A percentile compares a stretch with the other conserved stretches of the same genome.
These are phyloP conservation scores for Alternaria hordeiaustralica DNA, from an alignment of 2,329 filamentous ascomycete species.

Conservation along the genomic window DNA sequence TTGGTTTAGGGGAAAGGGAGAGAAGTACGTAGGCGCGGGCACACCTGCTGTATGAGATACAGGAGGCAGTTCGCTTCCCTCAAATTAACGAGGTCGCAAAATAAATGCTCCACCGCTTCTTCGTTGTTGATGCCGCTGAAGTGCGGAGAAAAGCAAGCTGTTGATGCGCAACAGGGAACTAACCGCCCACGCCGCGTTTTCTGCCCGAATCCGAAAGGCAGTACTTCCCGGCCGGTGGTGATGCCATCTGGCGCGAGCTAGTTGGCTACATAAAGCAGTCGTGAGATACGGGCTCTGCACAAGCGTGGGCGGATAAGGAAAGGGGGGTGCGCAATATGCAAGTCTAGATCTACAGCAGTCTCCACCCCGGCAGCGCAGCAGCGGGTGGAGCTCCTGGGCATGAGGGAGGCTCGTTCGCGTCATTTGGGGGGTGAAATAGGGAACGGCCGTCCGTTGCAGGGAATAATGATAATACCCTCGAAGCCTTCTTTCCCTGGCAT, in stretches of 20 bases:
- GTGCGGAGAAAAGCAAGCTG: background rate
- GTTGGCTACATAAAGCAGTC: constrained; percentile 2
- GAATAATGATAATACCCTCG: background rate
- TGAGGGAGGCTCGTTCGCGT: constrained; percentile 18
- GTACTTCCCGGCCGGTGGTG: background rate
- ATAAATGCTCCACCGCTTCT: background rate
- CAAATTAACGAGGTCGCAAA: background rate
- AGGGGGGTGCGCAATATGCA: constrained; percentile 15
- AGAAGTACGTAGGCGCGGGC: background rate
- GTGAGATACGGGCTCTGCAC: background rate
- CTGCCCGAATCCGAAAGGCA: background rate
- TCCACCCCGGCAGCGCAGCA: constrained; percentile 4
- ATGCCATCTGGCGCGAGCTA: constrained; percentile 1
- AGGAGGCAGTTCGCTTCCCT: background rate
- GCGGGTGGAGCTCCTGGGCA: constrained; percentile 3
- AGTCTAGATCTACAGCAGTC: constrained; percentile 6
- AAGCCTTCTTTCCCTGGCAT: constrained; percentile 5
- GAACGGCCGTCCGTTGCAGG: constrained; percentile 12
- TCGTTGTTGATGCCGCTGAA: background rate
- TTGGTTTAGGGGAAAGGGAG: background rate
- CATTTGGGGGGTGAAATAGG: constrained; percentile 27
- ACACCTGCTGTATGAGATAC: background rate
- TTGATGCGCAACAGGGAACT: background rate
- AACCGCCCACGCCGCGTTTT: background rate
- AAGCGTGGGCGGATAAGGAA: constrained; percentile 11